These are phyloP conservation scores for Smallanthus sonchifolius DNA, from an alignment of 129 eudicot genomes.

Conservation along the genomic window DNA sequence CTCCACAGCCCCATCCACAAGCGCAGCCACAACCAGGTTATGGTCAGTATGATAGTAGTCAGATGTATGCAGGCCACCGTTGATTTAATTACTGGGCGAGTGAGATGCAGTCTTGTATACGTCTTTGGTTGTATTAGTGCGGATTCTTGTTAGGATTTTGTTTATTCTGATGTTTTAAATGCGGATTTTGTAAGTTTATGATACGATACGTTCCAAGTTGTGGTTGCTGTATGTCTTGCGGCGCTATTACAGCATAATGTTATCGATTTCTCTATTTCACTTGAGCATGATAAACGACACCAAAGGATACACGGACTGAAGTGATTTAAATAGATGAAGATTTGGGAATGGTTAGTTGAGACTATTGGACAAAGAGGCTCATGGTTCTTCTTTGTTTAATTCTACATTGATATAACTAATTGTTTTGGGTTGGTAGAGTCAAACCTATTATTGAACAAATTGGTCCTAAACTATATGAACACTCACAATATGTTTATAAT, in stretches of 20 bases:
- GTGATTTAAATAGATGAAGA: too few species aligned
- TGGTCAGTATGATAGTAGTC: constrained; percentile 66
- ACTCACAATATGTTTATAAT: too few species aligned
- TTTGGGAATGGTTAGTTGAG: too few species aligned
- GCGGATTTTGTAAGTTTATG: background rate
- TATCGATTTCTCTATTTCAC: background rate
- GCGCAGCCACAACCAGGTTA: constrained; percentile 58
- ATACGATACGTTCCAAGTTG: background rate
- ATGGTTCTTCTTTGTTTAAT: too few species aligned
- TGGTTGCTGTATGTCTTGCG: background rate
- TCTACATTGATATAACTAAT: too few species aligned
- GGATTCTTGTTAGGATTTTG: constrained; percentile 7
- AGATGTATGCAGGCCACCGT: constrained; percentile 67
- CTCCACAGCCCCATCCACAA: constrained; percentile 43
- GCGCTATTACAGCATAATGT: background rate
- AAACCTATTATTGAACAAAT: too few species aligned
- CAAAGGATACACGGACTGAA: too few species aligned
- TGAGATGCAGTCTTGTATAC: background rate
- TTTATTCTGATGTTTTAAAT: background rate
- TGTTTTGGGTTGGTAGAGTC: too few species aligned
- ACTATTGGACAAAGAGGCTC: too few species aligned
- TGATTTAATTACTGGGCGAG: constrained; percentile 24
- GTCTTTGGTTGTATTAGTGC: constrained; percentile 7
- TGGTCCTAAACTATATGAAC: too few species aligned
- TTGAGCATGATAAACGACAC: too few species aligned